Percentiles rank a stretch among this genome's conserved stretches.
Evolutionary conservation across 345 rosid species (phyloP).

Genomic region (Aquilaria sinensis): DNA sequence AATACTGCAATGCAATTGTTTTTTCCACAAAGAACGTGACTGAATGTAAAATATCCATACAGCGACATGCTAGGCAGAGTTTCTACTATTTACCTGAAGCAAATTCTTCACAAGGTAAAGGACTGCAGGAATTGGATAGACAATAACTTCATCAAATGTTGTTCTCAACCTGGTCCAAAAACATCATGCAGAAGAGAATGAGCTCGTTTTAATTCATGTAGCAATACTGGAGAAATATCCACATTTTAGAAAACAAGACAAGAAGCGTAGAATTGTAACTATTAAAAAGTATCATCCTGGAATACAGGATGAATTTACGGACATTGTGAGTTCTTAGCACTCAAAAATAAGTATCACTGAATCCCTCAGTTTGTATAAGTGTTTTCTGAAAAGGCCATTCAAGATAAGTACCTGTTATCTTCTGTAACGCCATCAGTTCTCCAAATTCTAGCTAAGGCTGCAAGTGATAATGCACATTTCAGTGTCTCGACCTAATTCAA

Average conservation of each 20-base stretch:
- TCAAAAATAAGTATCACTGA: not conserved
- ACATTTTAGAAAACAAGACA: not conserved
- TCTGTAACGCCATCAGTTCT: conserved; percentile 74
- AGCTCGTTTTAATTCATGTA: too few species aligned
- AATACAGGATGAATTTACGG: too few species aligned
- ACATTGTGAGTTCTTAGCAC: not conserved
- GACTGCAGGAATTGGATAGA: conserved; percentile 87
- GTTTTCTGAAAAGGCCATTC: not conserved
- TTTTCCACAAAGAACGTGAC: not conserved
- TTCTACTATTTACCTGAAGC: conserved; percentile 54
- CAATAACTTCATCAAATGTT: conserved; percentile 77
- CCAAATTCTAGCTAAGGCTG: conserved; percentile 84
- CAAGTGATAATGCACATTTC: conserved; percentile 81
- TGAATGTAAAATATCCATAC: not conserved
- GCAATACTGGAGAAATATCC: not conserved
- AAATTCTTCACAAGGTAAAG: conserved; percentile 95
- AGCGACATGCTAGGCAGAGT: not conserved
- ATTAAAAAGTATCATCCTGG: too few species aligned
- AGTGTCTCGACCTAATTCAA: conserved; percentile 78
- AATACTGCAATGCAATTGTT: conserved; percentile 53
- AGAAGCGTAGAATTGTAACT: too few species aligned
- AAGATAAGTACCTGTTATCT: conserved; percentile 63
- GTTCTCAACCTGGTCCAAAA: conserved; percentile 71
- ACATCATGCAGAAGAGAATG: conserved; percentile 12
- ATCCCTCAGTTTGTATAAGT: not conserved